Base-by-base conservation (phyloP, 2,329 filamentous ascomycete species). In the Geosmithia flava region DNA sequence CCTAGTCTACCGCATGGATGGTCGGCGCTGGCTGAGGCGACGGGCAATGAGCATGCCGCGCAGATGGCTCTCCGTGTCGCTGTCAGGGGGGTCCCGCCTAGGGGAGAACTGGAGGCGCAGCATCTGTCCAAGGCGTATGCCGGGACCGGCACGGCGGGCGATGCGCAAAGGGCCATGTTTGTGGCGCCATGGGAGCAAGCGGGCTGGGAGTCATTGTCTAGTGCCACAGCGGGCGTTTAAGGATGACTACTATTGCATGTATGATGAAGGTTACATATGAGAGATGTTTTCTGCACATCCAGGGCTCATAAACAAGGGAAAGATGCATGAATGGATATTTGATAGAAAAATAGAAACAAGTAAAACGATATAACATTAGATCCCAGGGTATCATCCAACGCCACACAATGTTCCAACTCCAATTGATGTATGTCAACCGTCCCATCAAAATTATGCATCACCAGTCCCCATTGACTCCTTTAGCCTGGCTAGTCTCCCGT, bases 41-140 rank as follows among this genome's bases (percentile, higher is more conserved):
- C 74, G 0, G 76, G 74, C 2, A 66, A 70, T 47, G 66, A 68
- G n/a, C 67, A 74, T 48, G 66, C 72, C 0, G 83, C 86, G 2
- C 79, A 86, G 54, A 89, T 95, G 80, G 87, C 89, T 2, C 70
- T 95, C 51, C 75, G 81, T 58, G 87, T 89, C n/a, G 89, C 90
- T 1, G 59, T 77, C 39, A 81, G 82, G 55, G 81, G 78, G 8
- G 80, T 90, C 2, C 85, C 89, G 37, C 89, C 90, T 0, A 66
- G 74, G 46, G 87, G 88, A 0, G 67, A 72, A 2, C 67, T 95
- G 13, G 77, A 76, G 17, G 81, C 87, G 1, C 70, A 73, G 20
- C 85, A 87, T 51, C 64, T 97, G 48, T 80, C 86, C 2, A 69
- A 71, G 53, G 84, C 87, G 5, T 89, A 86, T 68, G 78, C 84